These are phyloP conservation scores for Sequoiadendron giganteum DNA, from an alignment of 75 land plant species.

Conservation along the genomic window DNA sequence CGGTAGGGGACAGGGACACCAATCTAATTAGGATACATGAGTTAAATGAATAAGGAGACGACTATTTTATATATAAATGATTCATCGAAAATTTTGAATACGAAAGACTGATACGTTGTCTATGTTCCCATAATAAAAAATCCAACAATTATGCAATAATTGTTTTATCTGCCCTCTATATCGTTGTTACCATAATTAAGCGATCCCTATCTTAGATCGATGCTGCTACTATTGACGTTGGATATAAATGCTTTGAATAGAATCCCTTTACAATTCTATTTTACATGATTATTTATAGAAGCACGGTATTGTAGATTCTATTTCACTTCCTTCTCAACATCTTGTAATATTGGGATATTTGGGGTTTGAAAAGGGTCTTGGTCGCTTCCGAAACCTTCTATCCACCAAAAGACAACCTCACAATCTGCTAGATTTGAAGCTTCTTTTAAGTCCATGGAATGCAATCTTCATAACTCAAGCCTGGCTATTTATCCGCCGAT, in stretches of 20 bases:
- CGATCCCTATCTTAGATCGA: background rate
- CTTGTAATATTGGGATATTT: background rate
- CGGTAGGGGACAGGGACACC: too few relatives aligned
- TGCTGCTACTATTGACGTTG: background rate
- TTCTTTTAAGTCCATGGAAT: too few relatives aligned
- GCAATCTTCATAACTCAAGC: too few relatives aligned
- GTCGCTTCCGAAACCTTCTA: background rate
- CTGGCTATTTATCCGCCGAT: too few relatives aligned
- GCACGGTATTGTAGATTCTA: conserved; percentile 24
- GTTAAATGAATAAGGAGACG: too few relatives aligned
- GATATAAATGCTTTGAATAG: background rate
- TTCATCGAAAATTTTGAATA: too few relatives aligned
- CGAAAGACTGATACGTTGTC: too few relatives aligned
- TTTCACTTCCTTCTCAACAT: too few relatives aligned
- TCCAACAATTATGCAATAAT: too few relatives aligned
- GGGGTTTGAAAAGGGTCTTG: background rate
- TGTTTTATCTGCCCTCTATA: background rate
- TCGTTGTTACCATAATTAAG: background rate
- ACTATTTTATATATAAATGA: too few relatives aligned
- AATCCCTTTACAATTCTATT: conserved; percentile 16
- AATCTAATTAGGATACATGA: too few relatives aligned
- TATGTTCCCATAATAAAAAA: too few relatives aligned
- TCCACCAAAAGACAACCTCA: background rate
- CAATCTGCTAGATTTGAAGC: background rate
- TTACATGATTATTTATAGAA: conserved; percentile 22